phyloP scores from a whole-genome alignment of 164 flowering plant genomes.

The grape (Vitis vinifera) region DNA sequence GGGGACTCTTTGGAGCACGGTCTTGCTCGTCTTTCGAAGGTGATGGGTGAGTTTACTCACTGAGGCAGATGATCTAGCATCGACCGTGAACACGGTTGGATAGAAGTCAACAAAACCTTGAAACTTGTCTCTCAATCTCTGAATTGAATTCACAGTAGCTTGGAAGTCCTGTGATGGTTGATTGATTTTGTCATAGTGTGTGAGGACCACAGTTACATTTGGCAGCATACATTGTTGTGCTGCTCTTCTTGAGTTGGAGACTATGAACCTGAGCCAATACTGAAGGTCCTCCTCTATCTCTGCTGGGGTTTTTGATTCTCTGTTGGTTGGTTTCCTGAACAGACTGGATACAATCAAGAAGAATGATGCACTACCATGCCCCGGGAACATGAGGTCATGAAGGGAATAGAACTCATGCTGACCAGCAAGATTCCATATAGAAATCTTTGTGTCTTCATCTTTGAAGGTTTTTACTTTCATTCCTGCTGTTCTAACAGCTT shows the following conservation, averaged over 20 bases:
- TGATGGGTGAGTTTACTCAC: constrained; percentile 79
- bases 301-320: constrained; percentile 56
- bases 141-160: constrained; percentile 39
- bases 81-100: constrained; percentile 86
- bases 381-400: constrained; percentile 96
- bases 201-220: constrained; percentile 78
- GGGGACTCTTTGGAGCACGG: constrained; percentile 77
- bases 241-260: constrained; percentile 79
- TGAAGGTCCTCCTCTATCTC: constrained; percentile 83
- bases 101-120: constrained; percentile 76
- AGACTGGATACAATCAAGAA: constrained; percentile 76
- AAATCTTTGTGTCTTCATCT: constrained; percentile 77
- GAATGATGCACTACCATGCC: constrained; percentile 80
- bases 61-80: constrained; percentile 84
- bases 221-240: constrained; percentile 78
- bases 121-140: constrained; percentile 66
- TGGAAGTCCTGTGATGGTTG: constrained; percentile 57
- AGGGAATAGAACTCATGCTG: constrained; percentile 79
- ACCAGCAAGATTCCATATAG: constrained; percentile 91
- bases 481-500: constrained; percentile 70
- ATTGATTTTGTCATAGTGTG: constrained; percentile 73
- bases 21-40: constrained; percentile 63
- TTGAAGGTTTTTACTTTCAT: constrained; percentile 75
- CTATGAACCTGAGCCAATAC: constrained; percentile 90
- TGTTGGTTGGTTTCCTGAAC: constrained; percentile 69